Conservation (phyloP, 225 moss, liverwort and hornwort species). For the Climacium dendroides region DNA sequence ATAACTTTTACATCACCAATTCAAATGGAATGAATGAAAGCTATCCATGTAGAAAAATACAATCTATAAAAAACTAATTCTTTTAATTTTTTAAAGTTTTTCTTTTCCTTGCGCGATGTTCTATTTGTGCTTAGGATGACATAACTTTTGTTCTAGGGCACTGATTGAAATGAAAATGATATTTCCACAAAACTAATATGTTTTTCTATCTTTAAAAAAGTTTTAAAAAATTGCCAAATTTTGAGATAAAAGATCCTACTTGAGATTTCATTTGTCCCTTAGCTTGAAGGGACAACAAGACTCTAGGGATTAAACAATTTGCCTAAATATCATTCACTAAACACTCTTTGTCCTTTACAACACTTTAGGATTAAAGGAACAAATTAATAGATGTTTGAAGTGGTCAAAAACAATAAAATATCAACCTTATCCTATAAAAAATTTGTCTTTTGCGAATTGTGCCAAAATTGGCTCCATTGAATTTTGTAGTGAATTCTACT, state of each 20-base stretch:
- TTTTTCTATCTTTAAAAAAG: background rate
- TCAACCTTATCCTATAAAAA: background rate
- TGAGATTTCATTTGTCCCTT: background rate
- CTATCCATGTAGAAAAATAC: accelerated
- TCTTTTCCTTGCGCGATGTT: accelerated
- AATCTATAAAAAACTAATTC: no score
- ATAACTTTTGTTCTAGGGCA: accelerated
- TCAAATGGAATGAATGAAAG: background rate
- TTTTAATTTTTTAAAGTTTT: no score
- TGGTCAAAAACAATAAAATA: background rate
- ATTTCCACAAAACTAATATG: accelerated
- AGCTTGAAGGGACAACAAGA: accelerated
- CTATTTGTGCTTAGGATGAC: no score
- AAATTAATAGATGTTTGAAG: background rate
- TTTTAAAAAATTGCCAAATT: background rate
- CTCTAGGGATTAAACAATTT: background rate
- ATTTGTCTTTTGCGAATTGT: background rate
- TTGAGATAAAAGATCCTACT: accelerated
- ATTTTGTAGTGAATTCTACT: no score
- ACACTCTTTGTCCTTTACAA: accelerated
- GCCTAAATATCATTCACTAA: background rate
- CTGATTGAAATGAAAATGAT: accelerated
- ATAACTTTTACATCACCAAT: background rate
- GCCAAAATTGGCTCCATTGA: no score
- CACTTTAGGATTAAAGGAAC: background rate